These are phyloP conservation scores for Salix brachista DNA, from an alignment of 345 rosid species.

Conservation along the genomic window DNA sequence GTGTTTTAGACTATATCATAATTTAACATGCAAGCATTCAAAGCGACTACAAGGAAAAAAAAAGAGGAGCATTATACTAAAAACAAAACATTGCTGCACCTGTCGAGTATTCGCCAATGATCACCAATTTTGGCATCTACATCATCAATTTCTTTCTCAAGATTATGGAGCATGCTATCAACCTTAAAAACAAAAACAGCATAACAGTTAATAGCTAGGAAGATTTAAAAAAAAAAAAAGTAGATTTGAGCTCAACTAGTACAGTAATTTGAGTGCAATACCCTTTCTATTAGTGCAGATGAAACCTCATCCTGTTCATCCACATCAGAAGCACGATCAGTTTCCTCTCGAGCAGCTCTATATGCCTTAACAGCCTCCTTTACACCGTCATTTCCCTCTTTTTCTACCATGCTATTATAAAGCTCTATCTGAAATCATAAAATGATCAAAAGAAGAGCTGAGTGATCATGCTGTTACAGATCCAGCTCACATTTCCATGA, in stretches of 20 bases:
- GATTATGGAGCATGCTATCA: slow-evolving; percentile 79
- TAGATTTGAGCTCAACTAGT: neutral
- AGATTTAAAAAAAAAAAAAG: neutral
- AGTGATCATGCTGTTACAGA: neutral
- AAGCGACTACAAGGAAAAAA: neutral
- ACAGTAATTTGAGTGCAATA: slow-evolving; percentile 11
- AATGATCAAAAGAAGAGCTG: neutral
- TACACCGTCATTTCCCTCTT: slow-evolving; percentile 63
- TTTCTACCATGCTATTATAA: slow-evolving; percentile 77
- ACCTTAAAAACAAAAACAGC: slow-evolving; percentile 37
- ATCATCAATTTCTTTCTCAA: slow-evolving; percentile 83
- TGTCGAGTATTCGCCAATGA: slow-evolving; percentile 73
- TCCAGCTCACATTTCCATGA: neutral
- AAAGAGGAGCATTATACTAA: neutral
- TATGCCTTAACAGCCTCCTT: slow-evolving; percentile 74
- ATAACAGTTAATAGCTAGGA: slow-evolving; percentile 9
- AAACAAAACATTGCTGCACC: slow-evolving; percentile 33
- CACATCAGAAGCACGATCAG: slow-evolving; percentile 41
- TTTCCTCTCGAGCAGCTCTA: slow-evolving; percentile 74
- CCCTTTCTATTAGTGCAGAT: slow-evolving; percentile 72
- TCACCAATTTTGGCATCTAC: slow-evolving; percentile 81
- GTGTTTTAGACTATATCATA: too few species aligned
- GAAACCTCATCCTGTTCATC: slow-evolving; percentile 63
- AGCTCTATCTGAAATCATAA: slow-evolving; percentile 63
- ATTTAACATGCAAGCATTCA: too few species aligned